Percentiles rank a stretch among this genome's conserved stretches.
phyloP scores from a whole-genome alignment of 2,329 filamentous ascomycete species.

The Tricladium varicosporioides region DNA sequence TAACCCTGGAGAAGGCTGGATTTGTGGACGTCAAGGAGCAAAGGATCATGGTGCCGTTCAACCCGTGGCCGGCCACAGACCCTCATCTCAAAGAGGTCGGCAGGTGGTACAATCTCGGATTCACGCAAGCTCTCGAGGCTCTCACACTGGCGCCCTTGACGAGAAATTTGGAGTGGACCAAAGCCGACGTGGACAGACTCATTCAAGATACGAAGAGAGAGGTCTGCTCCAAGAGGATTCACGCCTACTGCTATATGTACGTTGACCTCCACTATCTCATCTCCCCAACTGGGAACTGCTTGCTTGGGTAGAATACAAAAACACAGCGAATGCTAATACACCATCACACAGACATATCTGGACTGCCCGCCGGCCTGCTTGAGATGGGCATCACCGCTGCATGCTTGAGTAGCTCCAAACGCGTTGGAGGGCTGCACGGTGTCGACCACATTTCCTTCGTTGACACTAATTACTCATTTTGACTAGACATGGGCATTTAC shows the following conservation, averaged over 20 bases:
- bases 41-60: slow-evolving; percentile 68
- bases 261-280: slow-evolving; percentile 32
- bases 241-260: slow-evolving; percentile 76
- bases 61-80: slow-evolving; percentile 64
- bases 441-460: background rate
- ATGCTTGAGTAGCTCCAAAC: background rate
- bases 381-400: background rate
- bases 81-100: slow-evolving; percentile 66
- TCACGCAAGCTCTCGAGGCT: slow-evolving; percentile 71
- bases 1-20: slow-evolving; percentile 65
- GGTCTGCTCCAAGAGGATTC: slow-evolving; percentile 64
- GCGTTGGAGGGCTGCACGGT: background rate
- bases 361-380: slow-evolving; percentile 29
- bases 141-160: slow-evolving; percentile 73
- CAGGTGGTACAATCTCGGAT: slow-evolving; percentile 78
- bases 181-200: slow-evolving; percentile 61
- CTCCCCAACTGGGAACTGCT: background rate
- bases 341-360: slow-evolving; percentile 30
- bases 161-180: slow-evolving; percentile 58
- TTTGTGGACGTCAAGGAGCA: slow-evolving; percentile 78
- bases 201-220: slow-evolving; percentile 63
- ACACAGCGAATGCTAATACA: slow-evolving; percentile 4
- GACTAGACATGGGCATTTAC: background rate
- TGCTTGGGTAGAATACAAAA: background rate
- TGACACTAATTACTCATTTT: background rate